Percentiles rank a stretch among this genome's conserved stretches.
Conservation (phyloP, 1,139 yeast genomes). For the Diutina siamensis region DNA sequence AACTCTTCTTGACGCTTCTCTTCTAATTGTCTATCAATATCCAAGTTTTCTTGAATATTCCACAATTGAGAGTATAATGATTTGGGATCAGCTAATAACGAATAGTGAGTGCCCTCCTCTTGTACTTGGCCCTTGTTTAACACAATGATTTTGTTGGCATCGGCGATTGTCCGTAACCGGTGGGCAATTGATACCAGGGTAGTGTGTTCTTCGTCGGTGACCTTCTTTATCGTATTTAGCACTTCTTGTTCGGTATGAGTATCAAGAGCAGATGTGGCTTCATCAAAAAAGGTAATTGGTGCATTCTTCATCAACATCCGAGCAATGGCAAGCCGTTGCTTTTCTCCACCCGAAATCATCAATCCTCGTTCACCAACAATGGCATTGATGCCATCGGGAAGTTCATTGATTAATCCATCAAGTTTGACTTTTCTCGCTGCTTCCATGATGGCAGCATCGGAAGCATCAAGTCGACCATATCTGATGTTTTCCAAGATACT, state of each 20-base stretch:
- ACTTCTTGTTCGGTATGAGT: slow-evolving; percentile 91
- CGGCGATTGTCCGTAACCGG: slow-evolving; percentile 85
- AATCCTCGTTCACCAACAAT: slow-evolving; percentile 97
- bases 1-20: slow-evolving; percentile 3
- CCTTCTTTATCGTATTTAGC: slow-evolving; percentile 54
- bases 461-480: slow-evolving; percentile 71
- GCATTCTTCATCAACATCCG: slow-evolving; percentile 74
- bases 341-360: slow-evolving; percentile 98
- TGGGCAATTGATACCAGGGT: slow-evolving; percentile 93
- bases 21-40: slow-evolving; percentile 14
- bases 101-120: slow-evolving; percentile 78
- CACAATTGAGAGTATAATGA: slow-evolving; percentile 73
- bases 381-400: slow-evolving; percentile 79
- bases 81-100: slow-evolving; percentile 37
- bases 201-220: slow-evolving; percentile 43
- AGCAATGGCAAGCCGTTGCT: slow-evolving; percentile 90
- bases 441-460: slow-evolving; percentile 55
- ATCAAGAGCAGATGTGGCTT: slow-evolving; percentile 93
- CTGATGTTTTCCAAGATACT: slow-evolving; percentile 78
- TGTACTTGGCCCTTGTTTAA: slow-evolving; percentile 65
- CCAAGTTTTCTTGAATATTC: slow-evolving; percentile 83
- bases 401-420: slow-evolving; percentile 45
- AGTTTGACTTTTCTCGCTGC: slow-evolving; percentile 66
- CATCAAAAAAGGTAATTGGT: slow-evolving; percentile 90
- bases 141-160: slow-evolving; percentile 87